These are phyloP conservation scores for Psilocybe cubensis DNA, from an alignment of 768 basidiomycete genomes.

Conservation along the genomic window DNA sequence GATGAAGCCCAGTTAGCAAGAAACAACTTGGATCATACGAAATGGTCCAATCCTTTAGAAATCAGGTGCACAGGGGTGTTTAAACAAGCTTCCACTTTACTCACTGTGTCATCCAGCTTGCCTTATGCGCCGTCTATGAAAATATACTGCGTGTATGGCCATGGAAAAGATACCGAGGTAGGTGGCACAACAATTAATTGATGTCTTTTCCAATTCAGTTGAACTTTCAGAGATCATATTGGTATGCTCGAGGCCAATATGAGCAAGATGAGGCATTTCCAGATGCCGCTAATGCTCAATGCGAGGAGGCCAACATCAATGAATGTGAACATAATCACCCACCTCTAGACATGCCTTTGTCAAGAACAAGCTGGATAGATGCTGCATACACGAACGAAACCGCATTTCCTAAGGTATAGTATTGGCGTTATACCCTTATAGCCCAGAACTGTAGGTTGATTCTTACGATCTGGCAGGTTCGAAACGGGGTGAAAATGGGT, in stretches of 20 bases:
- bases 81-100: background rate
- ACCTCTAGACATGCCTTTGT: conserved; percentile 56
- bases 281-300: conserved; percentile 47
- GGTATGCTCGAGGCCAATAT: conserved; percentile 75
- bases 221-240: conserved; percentile 74
- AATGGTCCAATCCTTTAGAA: conserved; percentile 94
- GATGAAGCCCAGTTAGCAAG: conserved; percentile 62
- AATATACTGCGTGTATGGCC: conserved; percentile 92
- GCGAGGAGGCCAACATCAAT: conserved; percentile 44
- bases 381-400: conserved; percentile 72
- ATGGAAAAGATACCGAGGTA: conserved; percentile 95
- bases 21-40: conserved; percentile 76
- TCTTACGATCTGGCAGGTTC: conserved; percentile 42
- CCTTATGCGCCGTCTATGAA: conserved; percentile 92
- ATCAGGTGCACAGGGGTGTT: conserved; percentile 48
- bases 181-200: conserved; percentile 17
- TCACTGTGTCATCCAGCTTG: conserved; percentile 48
- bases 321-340: conserved; percentile 47
- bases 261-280: conserved; percentile 62
- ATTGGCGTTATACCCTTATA: background rate
- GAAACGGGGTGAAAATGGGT: conserved; percentile 88
- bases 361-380: conserved; percentile 83
- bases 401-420: conserved; percentile 54
- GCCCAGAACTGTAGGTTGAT: background rate
- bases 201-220: background rate